Base-by-base conservation (phyloP, 495 filamentous ascomycete genomes). In the Penicillium pulvis region DNA sequence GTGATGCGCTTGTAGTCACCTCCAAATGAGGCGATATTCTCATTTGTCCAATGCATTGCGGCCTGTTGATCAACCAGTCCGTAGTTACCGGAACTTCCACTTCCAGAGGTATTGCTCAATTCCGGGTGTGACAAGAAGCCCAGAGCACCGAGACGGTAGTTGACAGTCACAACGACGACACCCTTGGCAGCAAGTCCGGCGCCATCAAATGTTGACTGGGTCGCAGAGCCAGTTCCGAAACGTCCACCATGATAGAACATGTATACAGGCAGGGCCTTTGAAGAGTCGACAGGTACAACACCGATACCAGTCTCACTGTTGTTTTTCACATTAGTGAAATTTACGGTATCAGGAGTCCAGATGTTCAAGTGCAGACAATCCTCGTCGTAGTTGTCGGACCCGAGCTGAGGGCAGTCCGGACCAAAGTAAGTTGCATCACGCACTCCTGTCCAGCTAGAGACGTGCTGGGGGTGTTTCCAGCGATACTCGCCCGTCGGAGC, bases 131-230 rank as follows among this genome's bases (percentile, higher is more conserved):
- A 24, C 31, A 53, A 42, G 12, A 41, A 53, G 36, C 51, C 51
- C n/a, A 77, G 65, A 0, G 69, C 67, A 4, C 65, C 65, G 20
- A 75, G 61, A 43, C 64, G 64, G 52, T 68, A 70, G 62, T 65
- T 68, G 41, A 66, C 39, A 20, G 64, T 57, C 6, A 70, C 62
- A 0, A 68, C 61, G 30, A 67, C 58, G 35, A 61, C 61, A 50
- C 65, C 59, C 19, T 63, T 63, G 14, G 47, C 45, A 14, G 65
- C 64, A 7, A 70, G 46, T 6, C 55, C 57, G 4, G 59, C 56
- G 23, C 64, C 65, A 24, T 65, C 62, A 47, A 64, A 69, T 23
- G 55, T 61, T 6, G 52, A 14, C 20, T 60, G 46, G 23, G 52
- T 55, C 2, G 46, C 54, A 23, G 39, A 48, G 24, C 70, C 70